These are phyloP conservation scores for Daphne laureola DNA, from an alignment of 441 rosid genomes.

Conservation along the genomic window DNA sequence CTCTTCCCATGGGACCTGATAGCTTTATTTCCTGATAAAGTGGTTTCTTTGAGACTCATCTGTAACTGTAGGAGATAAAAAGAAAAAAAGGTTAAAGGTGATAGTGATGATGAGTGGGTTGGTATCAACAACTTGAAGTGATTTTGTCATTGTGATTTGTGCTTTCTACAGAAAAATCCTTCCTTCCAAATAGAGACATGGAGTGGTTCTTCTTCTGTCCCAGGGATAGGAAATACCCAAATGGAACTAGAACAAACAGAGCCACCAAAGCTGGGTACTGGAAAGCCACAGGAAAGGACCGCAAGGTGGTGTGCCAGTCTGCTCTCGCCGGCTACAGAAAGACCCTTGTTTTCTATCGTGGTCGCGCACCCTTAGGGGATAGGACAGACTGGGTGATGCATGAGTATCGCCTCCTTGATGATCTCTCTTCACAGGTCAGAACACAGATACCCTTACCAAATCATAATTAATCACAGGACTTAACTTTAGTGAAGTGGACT, in stretches of 20 bases:
- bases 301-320: conserved; percentile 52
- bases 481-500: no score
- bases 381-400: conserved; percentile 80
- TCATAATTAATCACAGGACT: background rate
- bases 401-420: conserved; percentile 74
- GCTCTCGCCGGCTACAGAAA: conserved; percentile 45
- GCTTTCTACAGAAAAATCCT: conserved; percentile 53
- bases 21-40: no score
- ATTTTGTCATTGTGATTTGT: no score
- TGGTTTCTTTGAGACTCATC: no score
- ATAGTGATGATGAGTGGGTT: no score
- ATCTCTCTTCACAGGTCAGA: conserved; percentile 42
- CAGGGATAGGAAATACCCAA: conserved; percentile 58
- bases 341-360: conserved; percentile 74
- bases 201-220: conserved; percentile 94
- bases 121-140: no score
- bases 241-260: conserved; percentile 56
- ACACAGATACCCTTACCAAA: background rate
- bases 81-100: no score
- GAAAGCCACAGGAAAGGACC: conserved; percentile 90
- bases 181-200: conserved; percentile 70
- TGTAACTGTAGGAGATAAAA: no score
- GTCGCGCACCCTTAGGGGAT: conserved; percentile 77
- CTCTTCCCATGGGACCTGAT: no score
- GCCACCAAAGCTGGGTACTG: conserved; percentile 67